These are phyloP conservation scores for Pharnaceum exiguum DNA, from an alignment of 148 eudicot species.

Conservation along the genomic window DNA sequence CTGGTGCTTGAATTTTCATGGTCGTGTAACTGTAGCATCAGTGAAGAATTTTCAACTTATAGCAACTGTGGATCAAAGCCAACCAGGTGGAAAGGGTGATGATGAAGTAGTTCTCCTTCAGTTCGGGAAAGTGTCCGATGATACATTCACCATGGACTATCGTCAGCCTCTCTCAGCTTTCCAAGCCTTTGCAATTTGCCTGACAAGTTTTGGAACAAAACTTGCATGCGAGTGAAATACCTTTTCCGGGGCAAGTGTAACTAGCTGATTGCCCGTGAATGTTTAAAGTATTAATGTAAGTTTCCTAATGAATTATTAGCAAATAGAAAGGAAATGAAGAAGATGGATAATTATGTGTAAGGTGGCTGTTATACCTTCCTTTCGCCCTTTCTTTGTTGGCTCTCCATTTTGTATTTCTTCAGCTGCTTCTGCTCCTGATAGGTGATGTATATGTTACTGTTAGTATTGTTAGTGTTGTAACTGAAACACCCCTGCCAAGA, in stretches of 20 bases:
- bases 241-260: background rate
- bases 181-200: constrained; percentile 93
- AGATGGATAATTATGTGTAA: background rate
- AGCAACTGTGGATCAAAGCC: constrained; percentile 81
- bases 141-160: constrained; percentile 89
- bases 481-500: too few relatives aligned
- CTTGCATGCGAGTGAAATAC: constrained; percentile 75
- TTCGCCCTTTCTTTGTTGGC: background rate
- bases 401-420: constrained; percentile 2
- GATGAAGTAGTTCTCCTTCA: constrained; percentile 88
- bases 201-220: constrained; percentile 94
- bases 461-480: background rate
- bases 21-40: constrained; percentile 91
- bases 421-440: constrained; percentile 7
- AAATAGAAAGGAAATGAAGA: background rate
- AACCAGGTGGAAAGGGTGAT: constrained; percentile 82
- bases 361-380: background rate
- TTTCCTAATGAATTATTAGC: constrained; percentile 1
- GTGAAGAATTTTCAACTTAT: constrained; percentile 92
- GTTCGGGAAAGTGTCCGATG: constrained; percentile 90
- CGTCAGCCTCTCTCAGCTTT: constrained; percentile 92
- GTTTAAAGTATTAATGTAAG: background rate
- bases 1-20: constrained; percentile 98
- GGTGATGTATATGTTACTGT: constrained; percentile 11
- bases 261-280: constrained; percentile 5